A percentile compares a stretch with the other conserved stretches of the same genome.
Conservation (phyloP, 306 rosid genomes). For the Rosa rugosa region DNA sequence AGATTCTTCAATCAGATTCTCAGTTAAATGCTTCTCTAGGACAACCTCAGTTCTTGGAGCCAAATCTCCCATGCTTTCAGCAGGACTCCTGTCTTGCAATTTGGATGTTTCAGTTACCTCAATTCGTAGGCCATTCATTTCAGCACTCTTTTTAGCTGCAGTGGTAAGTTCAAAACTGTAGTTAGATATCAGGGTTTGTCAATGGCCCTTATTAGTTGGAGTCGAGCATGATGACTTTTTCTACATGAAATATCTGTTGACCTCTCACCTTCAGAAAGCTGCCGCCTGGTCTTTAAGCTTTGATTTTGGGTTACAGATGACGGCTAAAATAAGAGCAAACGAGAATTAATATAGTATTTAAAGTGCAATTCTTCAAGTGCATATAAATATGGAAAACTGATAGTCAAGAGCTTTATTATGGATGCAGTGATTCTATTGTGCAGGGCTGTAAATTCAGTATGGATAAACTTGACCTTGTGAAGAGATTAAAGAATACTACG, state of each 20-base stretch:
- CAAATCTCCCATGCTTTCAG: conserved; percentile 28
- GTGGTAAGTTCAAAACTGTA: conserved; percentile 21
- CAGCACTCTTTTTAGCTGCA: conserved; percentile 49
- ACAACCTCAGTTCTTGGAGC: conserved; percentile 32
- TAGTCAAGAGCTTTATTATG: not conserved
- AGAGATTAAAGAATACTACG: not conserved
- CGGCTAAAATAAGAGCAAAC: conserved; percentile 42
- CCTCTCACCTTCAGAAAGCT: conserved; percentile 55
- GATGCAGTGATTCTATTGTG: not conserved
- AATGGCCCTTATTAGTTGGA: conserved; percentile 22
- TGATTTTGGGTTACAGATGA: conserved; percentile 54
- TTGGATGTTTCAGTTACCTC: conserved; percentile 34
- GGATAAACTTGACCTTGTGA: not conserved
- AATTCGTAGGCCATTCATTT: conserved; percentile 32
- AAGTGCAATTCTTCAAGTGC: not conserved
- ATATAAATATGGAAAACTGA: not conserved
- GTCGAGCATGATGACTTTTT: conserved; percentile 13
- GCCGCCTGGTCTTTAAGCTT: conserved; percentile 40
- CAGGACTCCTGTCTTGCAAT: conserved; percentile 25
- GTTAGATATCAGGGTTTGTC: conserved; percentile 21
- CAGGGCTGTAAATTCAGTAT: not conserved
- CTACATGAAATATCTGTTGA: conserved; percentile 17
- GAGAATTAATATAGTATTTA: conserved; percentile 19
- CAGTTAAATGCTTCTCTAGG: conserved; percentile 33
- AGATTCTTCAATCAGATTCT: conserved; percentile 36